Percentiles rank a stretch among this genome's conserved stretches.
Conservation (phyloP, 768 basidiomycete genomes). For the Trametes maxima region DNA sequence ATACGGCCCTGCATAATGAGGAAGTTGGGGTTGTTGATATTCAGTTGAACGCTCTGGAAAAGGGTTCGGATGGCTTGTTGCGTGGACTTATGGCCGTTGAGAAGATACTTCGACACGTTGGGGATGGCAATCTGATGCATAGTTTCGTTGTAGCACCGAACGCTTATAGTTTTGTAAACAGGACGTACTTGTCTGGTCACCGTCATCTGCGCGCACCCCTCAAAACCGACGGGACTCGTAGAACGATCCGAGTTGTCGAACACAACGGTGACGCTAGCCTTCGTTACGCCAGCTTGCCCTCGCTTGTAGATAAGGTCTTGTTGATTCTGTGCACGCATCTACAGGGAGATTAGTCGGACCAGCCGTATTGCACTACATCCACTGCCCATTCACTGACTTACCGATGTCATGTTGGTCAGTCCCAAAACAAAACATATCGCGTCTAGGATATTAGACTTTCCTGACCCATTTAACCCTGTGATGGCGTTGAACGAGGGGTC, state of each 20-base stretch:
- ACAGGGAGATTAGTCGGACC: background rate
- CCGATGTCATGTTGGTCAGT: conserved; percentile 95
- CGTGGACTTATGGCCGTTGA: conserved; percentile 93
- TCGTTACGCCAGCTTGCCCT: conserved; percentile 94
- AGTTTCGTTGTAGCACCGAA: background rate
- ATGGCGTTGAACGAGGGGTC: conserved; percentile 98
- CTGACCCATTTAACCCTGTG: conserved; percentile 93
- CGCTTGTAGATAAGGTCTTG: conserved; percentile 99
- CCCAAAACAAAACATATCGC: conserved; percentile 99
- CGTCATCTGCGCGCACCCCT: conserved; percentile 85
- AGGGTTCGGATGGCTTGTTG: conserved; percentile 86
- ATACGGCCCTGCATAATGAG: conserved; percentile 99
- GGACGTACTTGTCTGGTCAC: conserved; percentile 87
- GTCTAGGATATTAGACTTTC: conserved; percentile 99
- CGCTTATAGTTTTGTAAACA: background rate
- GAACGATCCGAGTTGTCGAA: conserved; percentile 94
- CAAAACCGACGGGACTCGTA: conserved; percentile 81
- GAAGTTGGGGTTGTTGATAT: conserved; percentile 99
- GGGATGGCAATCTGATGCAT: conserved; percentile 82
- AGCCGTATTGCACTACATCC: background rate
- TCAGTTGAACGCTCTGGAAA: conserved; percentile 96
- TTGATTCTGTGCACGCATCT: conserved; percentile 96
- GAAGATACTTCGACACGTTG: conserved; percentile 90
- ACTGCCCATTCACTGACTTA: conserved; percentile 39
- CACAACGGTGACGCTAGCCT: conserved; percentile 97